A percentile compares a stretch with the other conserved stretches of the same genome.
Conservation (phyloP, 768 basidiomycete species). For the Russula ochroleuca region DNA sequence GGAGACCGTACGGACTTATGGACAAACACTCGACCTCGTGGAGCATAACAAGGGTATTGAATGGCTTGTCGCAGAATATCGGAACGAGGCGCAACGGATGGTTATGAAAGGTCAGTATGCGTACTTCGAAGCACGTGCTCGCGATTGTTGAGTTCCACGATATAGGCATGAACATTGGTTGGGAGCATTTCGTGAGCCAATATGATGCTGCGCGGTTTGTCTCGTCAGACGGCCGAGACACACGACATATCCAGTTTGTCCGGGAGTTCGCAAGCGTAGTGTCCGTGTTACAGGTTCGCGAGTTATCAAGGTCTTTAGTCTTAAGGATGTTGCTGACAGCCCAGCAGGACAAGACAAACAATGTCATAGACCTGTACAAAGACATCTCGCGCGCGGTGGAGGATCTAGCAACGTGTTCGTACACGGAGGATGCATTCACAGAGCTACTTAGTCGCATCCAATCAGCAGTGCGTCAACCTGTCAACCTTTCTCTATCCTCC, state of each 20-base stretch:
- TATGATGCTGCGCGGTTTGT: slow-evolving; percentile 81
- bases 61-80: slow-evolving; percentile 91
- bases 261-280: slow-evolving; percentile 93
- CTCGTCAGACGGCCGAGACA: slow-evolving; percentile 74
- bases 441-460: slow-evolving; percentile 77
- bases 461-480: slow-evolving; percentile 55
- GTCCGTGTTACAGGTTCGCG: slow-evolving; percentile 74
- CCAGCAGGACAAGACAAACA: slow-evolving; percentile 86
- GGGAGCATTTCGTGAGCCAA: slow-evolving; percentile 96
- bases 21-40: slow-evolving; percentile 89
- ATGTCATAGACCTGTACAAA: slow-evolving; percentile 84
- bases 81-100: slow-evolving; percentile 92
- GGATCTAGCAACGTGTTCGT: slow-evolving; percentile 82
- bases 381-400: slow-evolving; percentile 83
- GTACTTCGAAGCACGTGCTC: not conserved
- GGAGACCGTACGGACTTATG: slow-evolving; percentile 98
- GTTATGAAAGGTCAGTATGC: slow-evolving; percentile 67
- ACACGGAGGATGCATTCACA: slow-evolving; percentile 77
- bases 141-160: not conserved
- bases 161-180: slow-evolving; percentile 88
- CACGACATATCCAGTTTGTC: slow-evolving; percentile 88
- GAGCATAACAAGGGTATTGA: slow-evolving; percentile 89
- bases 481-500: not conserved
- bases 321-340: slow-evolving; percentile 2
- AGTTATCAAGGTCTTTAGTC: not conserved